Percentiles rank a stretch among this genome's conserved stretches.
Conservation (phyloP, 2,329 filamentous ascomycete species). For the Sarocladium kiliense region DNA sequence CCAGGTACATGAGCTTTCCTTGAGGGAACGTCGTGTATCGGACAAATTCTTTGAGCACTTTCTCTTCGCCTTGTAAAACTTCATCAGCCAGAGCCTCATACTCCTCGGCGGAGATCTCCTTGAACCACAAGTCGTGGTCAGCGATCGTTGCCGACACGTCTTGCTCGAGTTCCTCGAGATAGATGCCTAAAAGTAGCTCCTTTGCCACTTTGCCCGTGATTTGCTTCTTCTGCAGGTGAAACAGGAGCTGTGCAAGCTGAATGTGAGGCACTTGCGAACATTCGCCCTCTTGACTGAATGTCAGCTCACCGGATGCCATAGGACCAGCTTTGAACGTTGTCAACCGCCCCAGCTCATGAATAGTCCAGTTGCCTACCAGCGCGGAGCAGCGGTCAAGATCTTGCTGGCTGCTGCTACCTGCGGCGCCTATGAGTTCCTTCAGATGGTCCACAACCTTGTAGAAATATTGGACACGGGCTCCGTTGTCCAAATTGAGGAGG, state of each 20-base stretch:
- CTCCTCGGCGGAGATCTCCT: slow-evolving; percentile 41
- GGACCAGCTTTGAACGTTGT: slow-evolving; percentile 43
- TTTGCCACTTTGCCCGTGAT: slow-evolving; percentile 55
- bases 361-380: slow-evolving; percentile 60
- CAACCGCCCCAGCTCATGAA: slow-evolving; percentile 70
- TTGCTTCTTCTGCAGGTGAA: slow-evolving; percentile 39
- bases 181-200: slow-evolving; percentile 49
- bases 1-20: slow-evolving; percentile 56
- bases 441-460: slow-evolving; percentile 56
- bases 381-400: slow-evolving; percentile 18
- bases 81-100: slow-evolving; percentile 42
- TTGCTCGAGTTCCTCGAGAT: slow-evolving; percentile 38
- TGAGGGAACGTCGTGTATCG: slow-evolving; percentile 41
- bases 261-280: slow-evolving; percentile 39
- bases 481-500: slow-evolving; percentile 70
- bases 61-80: slow-evolving; percentile 40
- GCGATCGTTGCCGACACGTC: slow-evolving; percentile 41
- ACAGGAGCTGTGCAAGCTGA: slow-evolving; percentile 46
- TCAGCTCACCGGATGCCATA: slow-evolving; percentile 25
- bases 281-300: slow-evolving; percentile 40
- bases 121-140: slow-evolving; percentile 47
- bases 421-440: slow-evolving; percentile 21
- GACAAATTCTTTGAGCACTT: slow-evolving; percentile 41
- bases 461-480: slow-evolving; percentile 77
- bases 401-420: neutral